These are phyloP conservation scores for Singerocomus inundabilis DNA, from an alignment of 1,284 basidiomycete genomes.

Conservation along the genomic window DNA sequence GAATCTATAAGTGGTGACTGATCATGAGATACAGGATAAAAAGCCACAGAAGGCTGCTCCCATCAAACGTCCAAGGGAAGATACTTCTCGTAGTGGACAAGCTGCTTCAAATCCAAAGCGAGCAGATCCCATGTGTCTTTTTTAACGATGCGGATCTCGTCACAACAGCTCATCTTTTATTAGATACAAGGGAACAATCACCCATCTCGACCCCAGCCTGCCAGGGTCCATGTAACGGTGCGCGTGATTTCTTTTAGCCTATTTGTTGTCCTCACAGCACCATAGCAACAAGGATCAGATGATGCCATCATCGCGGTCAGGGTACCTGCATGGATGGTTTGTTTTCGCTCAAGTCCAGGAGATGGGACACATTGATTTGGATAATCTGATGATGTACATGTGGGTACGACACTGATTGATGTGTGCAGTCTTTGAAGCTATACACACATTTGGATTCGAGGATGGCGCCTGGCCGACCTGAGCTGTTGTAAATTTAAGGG, in stretches of 20 bases:
- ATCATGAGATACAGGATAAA: neutral
- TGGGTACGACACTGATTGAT: neutral
- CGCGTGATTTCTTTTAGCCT: neutral
- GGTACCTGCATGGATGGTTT: neutral
- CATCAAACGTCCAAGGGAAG: neutral
- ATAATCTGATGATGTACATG: neutral
- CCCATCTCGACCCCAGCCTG: neutral
- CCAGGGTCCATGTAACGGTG: neutral
- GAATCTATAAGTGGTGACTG: neutral
- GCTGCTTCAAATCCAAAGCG: neutral
- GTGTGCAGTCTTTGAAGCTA: too few species aligned
- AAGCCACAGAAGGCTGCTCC: neutral
- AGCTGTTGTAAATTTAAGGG: too few species aligned
- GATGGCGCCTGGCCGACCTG: too few species aligned
- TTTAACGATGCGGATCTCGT: neutral
- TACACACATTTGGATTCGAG: too few species aligned
- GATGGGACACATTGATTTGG: neutral
- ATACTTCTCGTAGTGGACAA: neutral
- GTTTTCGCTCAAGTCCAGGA: neutral
- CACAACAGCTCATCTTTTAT: neutral
- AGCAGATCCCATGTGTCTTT: neutral
- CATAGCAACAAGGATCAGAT: neutral
- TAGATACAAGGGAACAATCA: neutral
- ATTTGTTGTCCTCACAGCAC: neutral
- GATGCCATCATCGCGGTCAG: neutral